Conservation (phyloP, 352 stramenopile species). For the Hyaloperonospora arabidopsidis region DNA sequence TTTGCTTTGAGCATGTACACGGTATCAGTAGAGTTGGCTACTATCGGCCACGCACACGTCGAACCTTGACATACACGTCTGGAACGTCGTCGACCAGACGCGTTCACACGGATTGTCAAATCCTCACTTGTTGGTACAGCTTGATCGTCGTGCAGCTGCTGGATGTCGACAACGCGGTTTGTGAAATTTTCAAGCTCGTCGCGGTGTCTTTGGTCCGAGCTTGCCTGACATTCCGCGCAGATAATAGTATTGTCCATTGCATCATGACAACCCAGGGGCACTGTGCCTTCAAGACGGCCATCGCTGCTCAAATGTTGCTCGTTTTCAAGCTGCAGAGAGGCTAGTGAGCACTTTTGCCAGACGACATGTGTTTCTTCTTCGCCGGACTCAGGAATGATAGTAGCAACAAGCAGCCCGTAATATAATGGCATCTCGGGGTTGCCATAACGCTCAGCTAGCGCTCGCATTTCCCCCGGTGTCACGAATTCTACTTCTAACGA, state of each 20-base stretch:
- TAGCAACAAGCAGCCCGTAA: conserved; percentile 31
- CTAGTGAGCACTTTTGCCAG: conserved; percentile 45
- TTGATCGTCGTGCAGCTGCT: conserved; percentile 50
- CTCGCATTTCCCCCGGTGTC: conserved; percentile 46
- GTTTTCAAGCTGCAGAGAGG: conserved; percentile 27
- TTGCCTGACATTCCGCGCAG: conserved; percentile 46
- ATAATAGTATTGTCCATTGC: conserved; percentile 25
- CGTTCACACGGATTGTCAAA: conserved; percentile 33
- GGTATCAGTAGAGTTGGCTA: conserved; percentile 53
- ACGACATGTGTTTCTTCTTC: conserved; percentile 20
- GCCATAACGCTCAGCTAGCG: conserved; percentile 52
- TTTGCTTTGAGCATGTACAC: conserved; percentile 74
- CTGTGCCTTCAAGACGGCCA: conserved; percentile 21
- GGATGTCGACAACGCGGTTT: conserved; percentile 49
- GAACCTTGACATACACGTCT: conserved; percentile 51
- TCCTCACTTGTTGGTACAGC: conserved; percentile 37
- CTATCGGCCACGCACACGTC: conserved; percentile 39
- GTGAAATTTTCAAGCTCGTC: conserved; percentile 61
- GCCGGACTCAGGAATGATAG: conserved; percentile 4
- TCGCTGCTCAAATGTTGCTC: conserved; percentile 14
- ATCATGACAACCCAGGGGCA: conserved; percentile 28
- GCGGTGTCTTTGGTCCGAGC: conserved; percentile 31
- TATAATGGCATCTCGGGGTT: conserved; percentile 39
- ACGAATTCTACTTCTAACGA: conserved; percentile 57
- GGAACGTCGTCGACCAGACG: conserved; percentile 47